Base-by-base conservation (phyloP, 768 basidiomycete species). In the Suillus paluster region DNA sequence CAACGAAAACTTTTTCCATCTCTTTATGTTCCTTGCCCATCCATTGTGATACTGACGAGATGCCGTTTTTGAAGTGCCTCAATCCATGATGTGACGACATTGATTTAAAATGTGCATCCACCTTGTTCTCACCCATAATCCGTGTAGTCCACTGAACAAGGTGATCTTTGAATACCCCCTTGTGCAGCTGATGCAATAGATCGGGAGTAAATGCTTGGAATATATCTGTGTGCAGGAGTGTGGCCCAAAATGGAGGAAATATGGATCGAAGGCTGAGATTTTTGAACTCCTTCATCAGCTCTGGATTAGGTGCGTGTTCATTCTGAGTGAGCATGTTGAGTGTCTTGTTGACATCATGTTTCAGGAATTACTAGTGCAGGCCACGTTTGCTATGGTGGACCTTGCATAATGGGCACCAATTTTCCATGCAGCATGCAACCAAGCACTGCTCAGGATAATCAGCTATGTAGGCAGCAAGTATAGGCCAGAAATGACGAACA, bases 401-500 rank as follows among this genome's bases (percentile, higher is more conserved):
- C 15, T n/a, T n/a, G 45, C 60, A 61, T 27, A 59, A 63, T 1
- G 75, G 77, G 52, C 77, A 78, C 11, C 58, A 59, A 56, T 64
- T 67, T 53, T 70, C 66, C 52, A 46, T 64, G 52, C 67, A 67
- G 11, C 66, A 70, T 0, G 76, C 74, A 0, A 77, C 73, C 0
- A 83, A 73, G 19, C 77, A 68, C 61, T 83, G 81, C 61, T 84
- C 80, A 0, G 81, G 82, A 60, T 81, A 78, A 65, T 83, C 79
- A 0, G 75, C 75, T 14, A 77, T 65, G 63, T 75, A 77, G 0
- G 68, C 66, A 1, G 81, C 79, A 2, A 84, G 63, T 44, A 84
- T 77, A 0, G 80, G 80, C 61, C 75, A 71, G 15, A 72, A 62
- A 1, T 66, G 67, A 0, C 75, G 70, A 0, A 71, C 25, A 0